Conservation (phyloP, 768 basidiomycete genomes). For the Kondoa subrosea region DNA sequence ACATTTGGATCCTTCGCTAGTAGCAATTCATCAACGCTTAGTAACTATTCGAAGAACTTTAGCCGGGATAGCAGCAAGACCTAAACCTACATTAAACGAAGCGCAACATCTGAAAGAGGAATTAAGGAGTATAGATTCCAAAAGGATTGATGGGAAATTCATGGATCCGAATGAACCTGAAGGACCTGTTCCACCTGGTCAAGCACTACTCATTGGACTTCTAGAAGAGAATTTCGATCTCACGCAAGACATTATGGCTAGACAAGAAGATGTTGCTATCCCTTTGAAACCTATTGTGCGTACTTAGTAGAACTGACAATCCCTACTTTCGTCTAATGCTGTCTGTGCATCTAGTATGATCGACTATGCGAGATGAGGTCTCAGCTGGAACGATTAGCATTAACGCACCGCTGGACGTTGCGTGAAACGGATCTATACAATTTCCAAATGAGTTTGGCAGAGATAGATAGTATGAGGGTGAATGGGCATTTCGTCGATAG, state of each 20-base stretch:
- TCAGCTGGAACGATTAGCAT: conserved; percentile 74
- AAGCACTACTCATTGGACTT: conserved; percentile 75
- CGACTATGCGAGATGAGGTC: conserved; percentile 66
- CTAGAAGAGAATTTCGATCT: conserved; percentile 96
- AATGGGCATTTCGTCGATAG: conserved; percentile 94
- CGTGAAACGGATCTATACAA: conserved; percentile 79
- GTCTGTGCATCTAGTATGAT: conserved; percentile 41
- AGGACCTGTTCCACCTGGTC: conserved; percentile 29
- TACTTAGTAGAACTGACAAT: neutral
- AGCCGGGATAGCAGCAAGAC: conserved; percentile 66
- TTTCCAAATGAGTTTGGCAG: conserved; percentile 78
- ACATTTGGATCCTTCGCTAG: conserved; percentile 72
- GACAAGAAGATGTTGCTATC: conserved; percentile 41
- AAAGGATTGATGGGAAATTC: conserved; percentile 91
- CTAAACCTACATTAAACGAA: conserved; percentile 61
- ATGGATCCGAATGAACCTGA: conserved; percentile 31
- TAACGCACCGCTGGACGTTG: conserved; percentile 94
- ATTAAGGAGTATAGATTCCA: conserved; percentile 66
- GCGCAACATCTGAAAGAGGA: conserved; percentile 82
- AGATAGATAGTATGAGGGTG: conserved; percentile 91
- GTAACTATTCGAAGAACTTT: conserved; percentile 76
- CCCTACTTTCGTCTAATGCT: neutral
- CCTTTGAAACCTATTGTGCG: conserved; percentile 26
- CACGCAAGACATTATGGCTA: conserved; percentile 79
- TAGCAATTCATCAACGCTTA: conserved; percentile 75